These are phyloP conservation scores for Colletotrichum costaricense DNA, from an alignment of 2,329 filamentous ascomycete genomes.

Conservation along the genomic window DNA sequence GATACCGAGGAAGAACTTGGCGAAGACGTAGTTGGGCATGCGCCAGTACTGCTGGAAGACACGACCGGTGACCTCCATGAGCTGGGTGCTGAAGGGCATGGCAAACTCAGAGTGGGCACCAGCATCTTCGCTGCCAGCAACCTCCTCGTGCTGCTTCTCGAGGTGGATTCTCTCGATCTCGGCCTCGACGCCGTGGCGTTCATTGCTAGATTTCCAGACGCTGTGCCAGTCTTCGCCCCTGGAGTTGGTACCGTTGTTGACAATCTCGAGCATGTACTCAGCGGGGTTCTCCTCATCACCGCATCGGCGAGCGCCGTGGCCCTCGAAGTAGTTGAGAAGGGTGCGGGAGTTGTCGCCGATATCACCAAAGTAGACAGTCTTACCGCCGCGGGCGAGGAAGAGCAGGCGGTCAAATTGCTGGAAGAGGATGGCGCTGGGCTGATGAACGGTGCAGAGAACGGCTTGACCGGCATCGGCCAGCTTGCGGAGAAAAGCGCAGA, in stretches of 20 bases:
- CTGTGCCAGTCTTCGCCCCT: constrained; percentile 70
- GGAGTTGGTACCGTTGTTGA: constrained; percentile 53
- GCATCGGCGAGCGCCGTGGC: constrained; percentile 71
- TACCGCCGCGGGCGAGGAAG: constrained; percentile 73
- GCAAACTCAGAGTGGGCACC: constrained; percentile 75
- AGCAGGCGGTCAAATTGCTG: constrained; percentile 69
- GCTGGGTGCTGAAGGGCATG: constrained; percentile 75
- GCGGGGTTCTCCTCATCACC: constrained; percentile 75
- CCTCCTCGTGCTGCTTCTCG: constrained; percentile 49
- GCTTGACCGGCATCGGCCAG: constrained; percentile 66
- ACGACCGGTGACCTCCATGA: constrained; percentile 72
- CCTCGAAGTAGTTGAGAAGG: constrained; percentile 72
- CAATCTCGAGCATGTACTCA: constrained; percentile 77
- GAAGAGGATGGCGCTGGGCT: constrained; percentile 65
- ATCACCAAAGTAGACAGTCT: constrained; percentile 76
- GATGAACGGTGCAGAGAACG: constrained; percentile 66
- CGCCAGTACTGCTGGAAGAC: constrained; percentile 89
- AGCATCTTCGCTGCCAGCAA: constrained; percentile 33
- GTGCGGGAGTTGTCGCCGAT: constrained; percentile 70
- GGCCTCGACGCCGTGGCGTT: constrained; percentile 61
- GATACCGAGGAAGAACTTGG: constrained; percentile 72
- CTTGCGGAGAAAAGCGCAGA: constrained; percentile 70
- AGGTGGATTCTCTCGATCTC: constrained; percentile 74
- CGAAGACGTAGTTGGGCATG: constrained; percentile 81
- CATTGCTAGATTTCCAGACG: constrained; percentile 69